These are phyloP conservation scores for Heliamphora exappendiculata DNA, from an alignment of 148 eudicot species.

Conservation along the genomic window DNA sequence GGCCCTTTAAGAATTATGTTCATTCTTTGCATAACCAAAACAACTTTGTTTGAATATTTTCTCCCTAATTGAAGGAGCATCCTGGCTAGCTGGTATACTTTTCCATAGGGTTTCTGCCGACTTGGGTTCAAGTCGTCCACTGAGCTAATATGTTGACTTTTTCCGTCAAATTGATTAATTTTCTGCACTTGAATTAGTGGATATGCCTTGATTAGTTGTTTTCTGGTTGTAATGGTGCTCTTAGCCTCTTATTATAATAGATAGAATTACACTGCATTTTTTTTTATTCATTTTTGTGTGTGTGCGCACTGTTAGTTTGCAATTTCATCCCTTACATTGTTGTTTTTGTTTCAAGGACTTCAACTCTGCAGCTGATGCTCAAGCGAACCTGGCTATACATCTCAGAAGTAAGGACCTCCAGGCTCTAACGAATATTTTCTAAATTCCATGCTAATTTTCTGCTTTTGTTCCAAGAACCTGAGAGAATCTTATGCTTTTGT, in stretches of 20 bases:
- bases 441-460: background rate
- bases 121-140: background rate
- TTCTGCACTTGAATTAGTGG: no score
- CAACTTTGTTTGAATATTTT: background rate
- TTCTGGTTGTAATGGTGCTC: background rate
- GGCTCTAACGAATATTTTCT: background rate
- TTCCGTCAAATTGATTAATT: no score
- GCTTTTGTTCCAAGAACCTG: background rate
- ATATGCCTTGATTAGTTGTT: background rate
- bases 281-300: background rate
- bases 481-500: slow-evolving; percentile 10
- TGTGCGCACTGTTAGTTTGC: background rate
- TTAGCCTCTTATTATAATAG: background rate
- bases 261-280: background rate
- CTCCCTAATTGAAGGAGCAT: background rate
- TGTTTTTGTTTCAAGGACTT: slow-evolving; percentile 36
- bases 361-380: slow-evolving; percentile 73
- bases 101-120: background rate
- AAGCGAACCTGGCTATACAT: slow-evolving; percentile 55
- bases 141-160: background rate
- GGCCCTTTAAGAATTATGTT: background rate
- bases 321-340: background rate
- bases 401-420: slow-evolving; percentile 39
- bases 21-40: background rate
- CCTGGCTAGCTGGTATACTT: background rate